Percentiles rank a stretch among this genome's conserved stretches.
phyloP scores from a whole-genome alignment of 495 filamentous ascomycete species.

The Penicillium turbatum region DNA sequence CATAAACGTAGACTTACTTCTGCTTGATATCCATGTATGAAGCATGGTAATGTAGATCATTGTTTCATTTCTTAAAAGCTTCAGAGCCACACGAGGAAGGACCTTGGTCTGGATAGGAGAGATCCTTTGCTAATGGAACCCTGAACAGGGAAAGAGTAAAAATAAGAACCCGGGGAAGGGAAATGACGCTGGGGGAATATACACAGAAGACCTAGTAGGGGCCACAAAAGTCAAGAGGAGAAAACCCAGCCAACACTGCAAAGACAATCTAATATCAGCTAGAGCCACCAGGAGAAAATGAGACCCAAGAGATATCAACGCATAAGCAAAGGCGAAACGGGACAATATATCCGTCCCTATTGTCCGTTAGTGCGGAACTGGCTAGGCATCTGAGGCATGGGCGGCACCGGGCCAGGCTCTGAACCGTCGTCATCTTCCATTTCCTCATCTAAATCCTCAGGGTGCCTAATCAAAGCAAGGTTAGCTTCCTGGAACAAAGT shows the following conservation, averaged over 20 bases:
- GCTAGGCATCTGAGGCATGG: conserved; percentile 35
- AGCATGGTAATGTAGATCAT: neutral
- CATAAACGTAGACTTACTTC: neutral
- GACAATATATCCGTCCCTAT: conserved; percentile 2
- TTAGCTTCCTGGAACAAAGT: conserved; percentile 7
- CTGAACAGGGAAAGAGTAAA: neutral
- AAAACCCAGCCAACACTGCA: neutral
- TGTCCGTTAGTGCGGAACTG: conserved; percentile 22
- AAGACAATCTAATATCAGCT: neutral
- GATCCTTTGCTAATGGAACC: neutral
- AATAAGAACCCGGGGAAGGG: neutral
- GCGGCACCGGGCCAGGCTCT: conserved; percentile 26
- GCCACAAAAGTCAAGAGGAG: neutral
- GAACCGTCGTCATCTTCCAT: conserved; percentile 48
- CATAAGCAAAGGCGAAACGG: neutral
- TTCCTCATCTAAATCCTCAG: conserved; percentile 47
- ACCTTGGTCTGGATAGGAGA: neutral
- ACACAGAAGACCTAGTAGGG: conserved; percentile 7
- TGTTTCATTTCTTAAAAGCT: neutral
- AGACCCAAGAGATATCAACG: neutral
- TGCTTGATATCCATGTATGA: neutral
- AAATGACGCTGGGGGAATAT: conserved; percentile 26
- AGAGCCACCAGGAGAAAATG: neutral
- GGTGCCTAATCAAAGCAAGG: conserved; percentile 33
- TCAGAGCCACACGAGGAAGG: neutral